Evolutionary conservation across 108 stramenopile genomes (phyloP).

Genomic region (Bacterosira constricta): DNA sequence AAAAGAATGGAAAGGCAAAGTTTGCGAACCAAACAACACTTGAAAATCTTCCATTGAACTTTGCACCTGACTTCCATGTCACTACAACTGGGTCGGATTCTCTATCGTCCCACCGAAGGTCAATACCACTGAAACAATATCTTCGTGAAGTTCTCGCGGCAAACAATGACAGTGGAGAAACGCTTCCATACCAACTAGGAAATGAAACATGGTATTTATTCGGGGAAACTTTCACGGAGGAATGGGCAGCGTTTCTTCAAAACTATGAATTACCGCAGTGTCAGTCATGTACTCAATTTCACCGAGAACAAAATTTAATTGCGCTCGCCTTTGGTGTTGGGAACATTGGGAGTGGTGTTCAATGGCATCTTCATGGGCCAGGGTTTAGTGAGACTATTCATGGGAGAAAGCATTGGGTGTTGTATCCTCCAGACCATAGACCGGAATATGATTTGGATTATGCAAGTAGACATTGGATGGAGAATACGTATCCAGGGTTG

Average conservation of each 20-base stretch:
- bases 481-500: conserved; percentile 55
- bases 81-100: conserved; percentile 82
- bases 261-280: conserved; percentile 69
- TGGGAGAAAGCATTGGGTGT: conserved; percentile 77
- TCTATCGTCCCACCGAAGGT: conserved; percentile 73
- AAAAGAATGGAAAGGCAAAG: conserved; percentile 34
- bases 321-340: conserved; percentile 86
- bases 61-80: conserved; percentile 68
- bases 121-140: conserved; percentile 63
- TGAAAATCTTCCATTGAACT: conserved; percentile 52
- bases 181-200: conserved; percentile 59
- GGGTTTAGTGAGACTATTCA: conserved; percentile 81
- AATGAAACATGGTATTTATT: conserved; percentile 91
- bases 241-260: conserved; percentile 63
- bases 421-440: conserved; percentile 54
- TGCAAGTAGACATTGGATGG: conserved; percentile 86
- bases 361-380: conserved; percentile 85
- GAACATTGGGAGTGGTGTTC: conserved; percentile 80
- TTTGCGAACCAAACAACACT: conserved; percentile 56
- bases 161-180: conserved; percentile 40
- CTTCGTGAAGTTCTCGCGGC: conserved; percentile 51
- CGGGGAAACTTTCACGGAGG: conserved; percentile 76
- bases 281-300: conserved; percentile 61
- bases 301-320: conserved; percentile 32
- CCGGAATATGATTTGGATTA: conserved; percentile 73